Conservation (phyloP, 768 basidiomycete genomes). For the Tephrocybe rancida region DNA sequence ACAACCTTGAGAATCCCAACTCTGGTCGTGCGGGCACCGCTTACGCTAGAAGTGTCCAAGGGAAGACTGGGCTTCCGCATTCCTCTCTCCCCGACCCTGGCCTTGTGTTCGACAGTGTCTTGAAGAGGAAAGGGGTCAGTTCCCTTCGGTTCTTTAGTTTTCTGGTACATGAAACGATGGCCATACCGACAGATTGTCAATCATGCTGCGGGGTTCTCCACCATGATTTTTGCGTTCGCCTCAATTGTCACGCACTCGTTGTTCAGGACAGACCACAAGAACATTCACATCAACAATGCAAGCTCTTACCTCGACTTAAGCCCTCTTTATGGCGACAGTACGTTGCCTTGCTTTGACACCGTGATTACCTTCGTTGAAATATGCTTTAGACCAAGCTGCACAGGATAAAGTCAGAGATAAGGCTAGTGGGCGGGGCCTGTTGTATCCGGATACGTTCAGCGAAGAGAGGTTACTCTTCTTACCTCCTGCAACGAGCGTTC, state of each 20-base stretch:
- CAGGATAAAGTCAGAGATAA: slow-evolving; percentile 50
- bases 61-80: slow-evolving; percentile 37
- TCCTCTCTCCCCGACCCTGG: slow-evolving; percentile 54
- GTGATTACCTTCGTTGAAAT: no score
- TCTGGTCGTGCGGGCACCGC: slow-evolving; percentile 52
- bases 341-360: slow-evolving; percentile 10
- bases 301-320: slow-evolving; percentile 60
- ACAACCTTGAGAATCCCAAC: slow-evolving; percentile 44
- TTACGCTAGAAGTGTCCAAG: slow-evolving; percentile 54
- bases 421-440: slow-evolving; percentile 44
- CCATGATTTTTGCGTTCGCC: slow-evolving; percentile 67
- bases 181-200: slow-evolving; percentile 16
- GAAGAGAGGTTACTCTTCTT: slow-evolving; percentile 57
- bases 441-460: slow-evolving; percentile 54
- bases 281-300: slow-evolving; percentile 52
- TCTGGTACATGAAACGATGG: neutral
- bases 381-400: slow-evolving; percentile 29
- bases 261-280: slow-evolving; percentile 47
- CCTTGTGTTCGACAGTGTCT: slow-evolving; percentile 61
- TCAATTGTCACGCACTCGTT: slow-evolving; percentile 62
- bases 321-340: slow-evolving; percentile 53
- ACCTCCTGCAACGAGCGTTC: slow-evolving; percentile 52
- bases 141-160: slow-evolving; percentile 1
- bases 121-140: slow-evolving; percentile 39
- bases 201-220: slow-evolving; percentile 62